Percentiles rank a stretch among this genome's conserved stretches.
These are phyloP conservation scores for Xylaria grammica DNA, from an alignment of 495 filamentous ascomycete genomes.

Conservation along the genomic window DNA sequence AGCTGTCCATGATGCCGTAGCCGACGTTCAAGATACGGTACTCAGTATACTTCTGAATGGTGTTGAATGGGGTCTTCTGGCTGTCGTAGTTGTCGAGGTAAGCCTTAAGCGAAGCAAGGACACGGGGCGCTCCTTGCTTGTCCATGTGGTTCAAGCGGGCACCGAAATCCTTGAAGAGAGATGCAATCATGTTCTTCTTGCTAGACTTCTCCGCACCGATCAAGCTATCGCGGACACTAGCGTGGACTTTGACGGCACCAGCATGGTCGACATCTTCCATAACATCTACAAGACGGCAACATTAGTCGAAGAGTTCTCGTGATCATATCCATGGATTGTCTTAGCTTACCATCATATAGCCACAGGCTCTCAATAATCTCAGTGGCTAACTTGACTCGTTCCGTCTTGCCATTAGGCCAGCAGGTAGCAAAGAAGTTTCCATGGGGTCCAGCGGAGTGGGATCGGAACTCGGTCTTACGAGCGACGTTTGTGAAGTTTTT, in stretches of 20 bases:
- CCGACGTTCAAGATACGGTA: constrained; percentile 25
- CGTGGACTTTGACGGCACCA: constrained; percentile 20
- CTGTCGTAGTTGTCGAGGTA: constrained; percentile 27
- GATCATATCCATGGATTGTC: neutral
- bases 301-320: constrained; percentile 1
- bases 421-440: constrained; percentile 25
- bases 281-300: constrained; percentile 6
- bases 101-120: constrained; percentile 17
- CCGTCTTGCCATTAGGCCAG: constrained; percentile 24
- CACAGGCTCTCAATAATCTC: constrained; percentile 26
- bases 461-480: constrained; percentile 15
- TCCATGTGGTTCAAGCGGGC: constrained; percentile 20
- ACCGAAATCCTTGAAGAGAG: constrained; percentile 20
- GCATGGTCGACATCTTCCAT: constrained; percentile 26
- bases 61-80: constrained; percentile 25
- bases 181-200: constrained; percentile 21
- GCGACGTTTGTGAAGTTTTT: constrained; percentile 24
- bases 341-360: constrained; percentile 24
- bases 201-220: constrained; percentile 5
- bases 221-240: constrained; percentile 19
- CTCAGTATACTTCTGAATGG: constrained; percentile 23
- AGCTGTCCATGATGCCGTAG: constrained; percentile 26
- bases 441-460: constrained; percentile 18
- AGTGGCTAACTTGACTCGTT: constrained; percentile 23
- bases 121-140: constrained; percentile 19